Base-by-base conservation (phyloP, 2,329 filamentous ascomycete genomes). In the Cladobotryum mycophilum region DNA sequence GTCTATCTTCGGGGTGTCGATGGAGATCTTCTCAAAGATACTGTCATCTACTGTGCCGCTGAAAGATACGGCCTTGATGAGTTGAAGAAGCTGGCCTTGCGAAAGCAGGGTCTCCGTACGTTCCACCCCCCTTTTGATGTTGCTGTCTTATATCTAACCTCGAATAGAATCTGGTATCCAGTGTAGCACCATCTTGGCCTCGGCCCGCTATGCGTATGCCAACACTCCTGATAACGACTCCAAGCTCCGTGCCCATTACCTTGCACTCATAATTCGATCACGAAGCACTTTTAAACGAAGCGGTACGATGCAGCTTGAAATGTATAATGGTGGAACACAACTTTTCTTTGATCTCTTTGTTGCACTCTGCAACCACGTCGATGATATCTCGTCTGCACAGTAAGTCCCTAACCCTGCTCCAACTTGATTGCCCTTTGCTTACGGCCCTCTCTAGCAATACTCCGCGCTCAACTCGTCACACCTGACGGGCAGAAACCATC, bases 331-430 rank as follows among this genome's bases (percentile, higher is more conserved):
- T 25, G 89, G 89, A 48, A 87, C 76, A 1, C 80, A 87, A 63
- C 76, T 95, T 53, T 96, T 95, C 74, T 96, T 96, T 65, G 91
- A 96, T 65, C 76, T 96, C 41, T 96, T 96, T 66, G 91, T 96
- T 46, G 89, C 91, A 15, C 82, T 96, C 70, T 90, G 88, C 70
- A 95, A 96, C 66, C 89, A 95, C 64, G 87, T 95, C 64, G 88
- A 82, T 66, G 86, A 85, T 61, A 78, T 84, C 55, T 76, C 79
- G 4, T 76, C 73, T 49, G 70, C 73, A 51, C 73, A 76, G 79
- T 82, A 67, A 74, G 78, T 72, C 14, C 5, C 8, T 17, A n/a
- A n/a, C n/a, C n/a, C 34, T 3, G 5, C 30, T 35, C 22, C 6
- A 18, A 13, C 7, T 42, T 13, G 8, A 11, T 6, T 33, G 25